Percentiles rank a stretch among this genome's conserved stretches.
Conservation (phyloP, 805 yeast genomes). For the Suhomyces xylopsoci region DNA sequence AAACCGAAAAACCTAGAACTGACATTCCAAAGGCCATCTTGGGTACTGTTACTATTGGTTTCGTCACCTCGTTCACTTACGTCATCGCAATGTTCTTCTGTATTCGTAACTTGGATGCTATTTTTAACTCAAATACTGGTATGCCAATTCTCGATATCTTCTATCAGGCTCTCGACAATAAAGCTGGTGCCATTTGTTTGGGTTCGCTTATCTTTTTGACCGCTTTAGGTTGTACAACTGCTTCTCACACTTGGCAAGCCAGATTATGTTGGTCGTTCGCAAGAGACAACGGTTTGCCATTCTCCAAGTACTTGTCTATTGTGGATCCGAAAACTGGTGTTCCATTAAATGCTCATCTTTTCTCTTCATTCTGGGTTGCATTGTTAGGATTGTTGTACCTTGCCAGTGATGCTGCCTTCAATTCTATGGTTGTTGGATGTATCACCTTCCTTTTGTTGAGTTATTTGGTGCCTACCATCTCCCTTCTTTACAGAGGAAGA, state of each 20-base stretch:
- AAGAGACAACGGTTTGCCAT: constrained; percentile 44
- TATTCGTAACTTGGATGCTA: constrained; percentile 28
- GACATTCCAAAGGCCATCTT: constrained; percentile 39
- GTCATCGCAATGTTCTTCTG: constrained; percentile 41
- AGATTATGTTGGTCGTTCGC: constrained; percentile 44
- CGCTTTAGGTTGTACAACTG: constrained; percentile 37
- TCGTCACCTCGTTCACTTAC: constrained; percentile 37
- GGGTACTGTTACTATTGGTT: constrained; percentile 40
- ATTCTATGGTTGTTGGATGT: constrained; percentile 38
- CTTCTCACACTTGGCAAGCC: constrained; percentile 44
- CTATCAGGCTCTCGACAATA: constrained; percentile 35
- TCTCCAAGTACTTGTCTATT: constrained; percentile 34
- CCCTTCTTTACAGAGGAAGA: constrained; percentile 36
- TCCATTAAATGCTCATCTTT: constrained; percentile 40
- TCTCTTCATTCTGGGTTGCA: constrained; percentile 32
- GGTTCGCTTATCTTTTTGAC: constrained; percentile 34
- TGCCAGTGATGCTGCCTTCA: constrained; percentile 39
- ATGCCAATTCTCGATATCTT: constrained; percentile 41
- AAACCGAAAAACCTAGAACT: constrained; percentile 34
- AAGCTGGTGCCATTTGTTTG: constrained; percentile 35
- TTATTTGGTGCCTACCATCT: constrained; percentile 34
- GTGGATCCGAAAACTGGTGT: constrained; percentile 38
- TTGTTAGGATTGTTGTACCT: constrained; percentile 36
- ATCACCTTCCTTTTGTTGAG: constrained; percentile 37
- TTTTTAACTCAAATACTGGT: constrained; percentile 29